Percentiles rank a stretch among this genome's conserved stretches.
Conservation (phyloP, 257 asterid species). For the Solanum medicagineum region DNA sequence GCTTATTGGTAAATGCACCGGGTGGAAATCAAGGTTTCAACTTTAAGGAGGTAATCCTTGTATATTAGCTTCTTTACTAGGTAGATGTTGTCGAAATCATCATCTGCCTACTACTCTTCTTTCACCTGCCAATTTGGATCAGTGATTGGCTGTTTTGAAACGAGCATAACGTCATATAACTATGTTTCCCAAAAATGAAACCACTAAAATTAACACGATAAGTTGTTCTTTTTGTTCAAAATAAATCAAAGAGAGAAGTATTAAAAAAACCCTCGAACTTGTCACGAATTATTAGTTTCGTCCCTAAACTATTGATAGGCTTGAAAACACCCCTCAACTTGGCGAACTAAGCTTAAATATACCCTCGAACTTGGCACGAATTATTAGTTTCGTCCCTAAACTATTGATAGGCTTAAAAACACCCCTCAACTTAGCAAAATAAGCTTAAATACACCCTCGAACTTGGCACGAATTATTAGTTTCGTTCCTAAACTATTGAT, state of each 20-base stretch:
- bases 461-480: too few species aligned
- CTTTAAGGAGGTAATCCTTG: slow-evolving; percentile 51
- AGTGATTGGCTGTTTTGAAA: background rate
- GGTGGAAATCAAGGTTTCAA: slow-evolving; percentile 71
- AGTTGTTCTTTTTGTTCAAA: background rate
- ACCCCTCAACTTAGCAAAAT: too few species aligned
- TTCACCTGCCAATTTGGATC: background rate
- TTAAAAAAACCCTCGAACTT: too few species aligned
- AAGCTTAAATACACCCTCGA: too few species aligned
- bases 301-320: too few species aligned
- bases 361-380: too few species aligned
- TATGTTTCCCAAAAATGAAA: background rate
- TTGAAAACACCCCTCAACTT: too few species aligned
- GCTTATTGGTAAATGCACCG: slow-evolving; percentile 43
- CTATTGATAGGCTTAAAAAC: too few species aligned
- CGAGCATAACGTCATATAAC: background rate
- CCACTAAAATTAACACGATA: background rate
- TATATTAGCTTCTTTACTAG: background rate
- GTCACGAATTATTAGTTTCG: too few species aligned
- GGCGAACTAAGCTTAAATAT: too few species aligned
- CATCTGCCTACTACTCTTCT: background rate
- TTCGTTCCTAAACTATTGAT: too few species aligned
- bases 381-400: too few species aligned
- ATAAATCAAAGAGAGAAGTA: background rate
- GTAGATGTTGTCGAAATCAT: background rate